Base-by-base conservation (phyloP, 2,329 filamentous ascomycete species). In the Ilyonectria robusta region DNA sequence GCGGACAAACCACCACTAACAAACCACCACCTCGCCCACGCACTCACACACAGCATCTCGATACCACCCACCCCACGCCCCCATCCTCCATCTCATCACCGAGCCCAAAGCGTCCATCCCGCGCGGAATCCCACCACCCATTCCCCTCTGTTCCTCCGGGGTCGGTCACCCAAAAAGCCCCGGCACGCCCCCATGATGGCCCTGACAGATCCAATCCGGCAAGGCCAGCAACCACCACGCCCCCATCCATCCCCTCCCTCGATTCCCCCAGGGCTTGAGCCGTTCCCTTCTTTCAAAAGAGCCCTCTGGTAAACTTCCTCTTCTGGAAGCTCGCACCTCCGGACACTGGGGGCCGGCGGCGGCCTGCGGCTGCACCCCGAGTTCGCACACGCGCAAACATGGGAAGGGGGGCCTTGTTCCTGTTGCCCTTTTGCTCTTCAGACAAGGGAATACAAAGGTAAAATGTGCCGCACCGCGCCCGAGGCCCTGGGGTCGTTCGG, bases 21-120 rank as follows among this genome's bases (percentile, higher is more conserved):
- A 47, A 56, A 44, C 61, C 26, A 44, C 51, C 21, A 58, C 19
- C 17, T 21, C 37, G 29, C 56, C 19, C 62, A 55, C 56, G 62
- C 57, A 40, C 19, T 26, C 21, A n/a, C 29, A 21, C 42, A 47
- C 48, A 47, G 51, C 59, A 21, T 68, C 58, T 59, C 33, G 58
- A 62, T 57, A 60, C 56, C 67, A 65, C 65, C 62, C 72, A 69
- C 68, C 63, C 55, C 59, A 63, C 62, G 58, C 54, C 53, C 54
- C 54, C 59, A 62, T 51, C 31, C 59, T 37, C 21, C 33, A 65
- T 62, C 64, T 48, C 64, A 33, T 66, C 58, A 66, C 58, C 64
- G 64, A 62, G 65, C 50, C 47, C n/a, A 40, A 59, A 50, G 7
- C 58, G 51, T 59, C 29, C 54, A 59, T 65, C 62, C 62, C 57